These are phyloP conservation scores for Apiospora kogelbergensis DNA, from an alignment of 2,329 filamentous ascomycete species.

Conservation along the genomic window DNA sequence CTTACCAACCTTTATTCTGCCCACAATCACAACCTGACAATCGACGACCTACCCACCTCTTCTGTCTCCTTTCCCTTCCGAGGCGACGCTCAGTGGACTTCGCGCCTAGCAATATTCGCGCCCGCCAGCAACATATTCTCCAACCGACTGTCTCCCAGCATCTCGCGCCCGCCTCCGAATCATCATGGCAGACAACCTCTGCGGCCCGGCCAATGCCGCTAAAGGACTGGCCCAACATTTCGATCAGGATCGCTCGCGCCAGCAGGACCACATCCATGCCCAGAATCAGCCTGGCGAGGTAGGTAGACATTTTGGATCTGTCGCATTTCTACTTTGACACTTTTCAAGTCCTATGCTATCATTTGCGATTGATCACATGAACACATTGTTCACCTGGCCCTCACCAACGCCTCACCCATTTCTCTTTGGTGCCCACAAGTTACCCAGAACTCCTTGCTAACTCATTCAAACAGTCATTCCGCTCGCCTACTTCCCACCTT, in stretches of 20 bases:
- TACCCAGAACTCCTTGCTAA: constrained; percentile 11
- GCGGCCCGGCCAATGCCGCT: constrained; percentile 73
- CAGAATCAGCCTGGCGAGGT: constrained; percentile 1
- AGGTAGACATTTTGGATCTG: background rate
- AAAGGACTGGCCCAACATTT: constrained; percentile 73
- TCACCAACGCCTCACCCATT: background rate
- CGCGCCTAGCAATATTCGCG: background rate
- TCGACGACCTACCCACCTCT: background rate
- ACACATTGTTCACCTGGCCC: background rate
- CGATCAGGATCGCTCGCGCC: constrained; percentile 66
- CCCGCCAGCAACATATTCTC: background rate
- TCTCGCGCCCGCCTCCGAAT: background rate
- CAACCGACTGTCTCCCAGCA: constrained; percentile 1
- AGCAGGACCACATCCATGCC: constrained; percentile 64
- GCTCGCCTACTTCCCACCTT: constrained; percentile 14
- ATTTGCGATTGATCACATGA: background rate
- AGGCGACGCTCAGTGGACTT: background rate
- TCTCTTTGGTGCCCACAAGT: background rate
- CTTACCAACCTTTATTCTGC: background rate
- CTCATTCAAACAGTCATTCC: constrained; percentile 20
- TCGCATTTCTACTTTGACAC: background rate
- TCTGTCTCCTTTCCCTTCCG: background rate
- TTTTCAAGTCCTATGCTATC: background rate
- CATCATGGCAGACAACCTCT: constrained; percentile 49
- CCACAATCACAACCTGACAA: background rate